Percentiles rank a stretch among this genome's conserved stretches.
Evolutionary conservation across 306 rosid species (phyloP).

Genomic region (Styphnolobium japonicum): DNA sequence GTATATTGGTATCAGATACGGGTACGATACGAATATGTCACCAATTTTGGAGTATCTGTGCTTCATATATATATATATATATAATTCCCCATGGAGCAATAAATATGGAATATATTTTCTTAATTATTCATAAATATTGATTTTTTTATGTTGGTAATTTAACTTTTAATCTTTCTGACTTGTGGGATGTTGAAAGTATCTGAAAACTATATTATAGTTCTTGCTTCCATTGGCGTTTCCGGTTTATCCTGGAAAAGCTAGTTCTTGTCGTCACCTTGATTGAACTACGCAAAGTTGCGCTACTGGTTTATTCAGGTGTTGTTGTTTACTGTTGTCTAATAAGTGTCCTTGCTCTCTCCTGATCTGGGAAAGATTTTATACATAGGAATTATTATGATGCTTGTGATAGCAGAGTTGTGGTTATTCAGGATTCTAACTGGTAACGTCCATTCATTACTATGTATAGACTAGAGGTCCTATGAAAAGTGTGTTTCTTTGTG

Average conservation of each 20-base stretch:
- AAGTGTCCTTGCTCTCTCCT: not conserved
- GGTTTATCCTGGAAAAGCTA: not conserved
- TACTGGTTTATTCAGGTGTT: not conserved
- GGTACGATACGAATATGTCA: no score
- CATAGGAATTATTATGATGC: not conserved
- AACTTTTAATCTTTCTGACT: not conserved
- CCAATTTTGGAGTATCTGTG: no score
- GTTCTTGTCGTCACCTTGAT: slow-evolving; percentile 1
- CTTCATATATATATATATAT: no score
- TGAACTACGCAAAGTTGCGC: not conserved
- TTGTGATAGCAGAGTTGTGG: not conserved
- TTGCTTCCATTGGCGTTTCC: not conserved
- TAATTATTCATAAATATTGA: not conserved
- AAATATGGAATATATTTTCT: not conserved
- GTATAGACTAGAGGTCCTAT: not conserved
- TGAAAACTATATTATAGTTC: not conserved
- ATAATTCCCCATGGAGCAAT: not conserved
- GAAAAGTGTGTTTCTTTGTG: not conserved
- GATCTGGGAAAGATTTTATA: not conserved
- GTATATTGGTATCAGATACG: no score
- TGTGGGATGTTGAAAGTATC: not conserved
- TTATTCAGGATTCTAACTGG: not conserved
- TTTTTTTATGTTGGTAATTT: not conserved
- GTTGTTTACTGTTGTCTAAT: not conserved
- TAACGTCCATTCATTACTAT: not conserved